Conservation (phyloP, 2,329 filamentous ascomycete genomes). For the Graphiopsis chlorocephala region DNA sequence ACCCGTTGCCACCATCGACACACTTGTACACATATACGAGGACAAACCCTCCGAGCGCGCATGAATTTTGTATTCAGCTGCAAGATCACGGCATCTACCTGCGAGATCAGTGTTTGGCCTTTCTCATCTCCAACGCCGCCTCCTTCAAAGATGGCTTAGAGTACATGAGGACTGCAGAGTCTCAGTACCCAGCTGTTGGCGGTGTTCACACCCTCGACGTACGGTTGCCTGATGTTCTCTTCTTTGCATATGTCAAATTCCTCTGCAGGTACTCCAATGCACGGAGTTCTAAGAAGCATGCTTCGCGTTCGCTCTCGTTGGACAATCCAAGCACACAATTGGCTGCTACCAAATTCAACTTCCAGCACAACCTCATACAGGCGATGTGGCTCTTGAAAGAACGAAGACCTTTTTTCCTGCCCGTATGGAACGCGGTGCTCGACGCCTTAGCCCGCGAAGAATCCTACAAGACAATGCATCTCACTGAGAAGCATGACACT, state of each 20-base stretch:
- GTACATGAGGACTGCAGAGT: slow-evolving; percentile 42
- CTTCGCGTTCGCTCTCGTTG: not conserved
- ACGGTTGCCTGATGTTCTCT: slow-evolving; percentile 35
- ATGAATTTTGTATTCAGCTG: slow-evolving; percentile 62
- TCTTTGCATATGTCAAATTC: slow-evolving; percentile 54
- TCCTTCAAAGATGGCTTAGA: slow-evolving; percentile 47
- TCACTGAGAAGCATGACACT: not conserved
- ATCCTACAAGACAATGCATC: not conserved
- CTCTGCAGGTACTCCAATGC: slow-evolving; percentile 37
- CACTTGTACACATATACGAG: slow-evolving; percentile 64
- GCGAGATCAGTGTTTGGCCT: slow-evolving; percentile 50
- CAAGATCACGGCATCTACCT: slow-evolving; percentile 49
- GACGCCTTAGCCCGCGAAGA: slow-evolving; percentile 22
- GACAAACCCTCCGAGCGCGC: slow-evolving; percentile 58
- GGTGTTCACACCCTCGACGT: slow-evolving; percentile 8
- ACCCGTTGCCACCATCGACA: slow-evolving; percentile 57
- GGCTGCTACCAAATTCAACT: not conserved
- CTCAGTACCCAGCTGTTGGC: slow-evolving; percentile 17
- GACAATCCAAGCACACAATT: not conserved
- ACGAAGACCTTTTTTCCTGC: slow-evolving; percentile 19
- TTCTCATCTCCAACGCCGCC: slow-evolving; percentile 55
- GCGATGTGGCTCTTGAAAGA: slow-evolving; percentile 29
- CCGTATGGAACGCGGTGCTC: slow-evolving; percentile 29
- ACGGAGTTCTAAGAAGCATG: not conserved
- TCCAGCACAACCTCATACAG: slow-evolving; percentile 23